Conservation (phyloP, 768 basidiomycete genomes). For the Mycena rebaudengoi region DNA sequence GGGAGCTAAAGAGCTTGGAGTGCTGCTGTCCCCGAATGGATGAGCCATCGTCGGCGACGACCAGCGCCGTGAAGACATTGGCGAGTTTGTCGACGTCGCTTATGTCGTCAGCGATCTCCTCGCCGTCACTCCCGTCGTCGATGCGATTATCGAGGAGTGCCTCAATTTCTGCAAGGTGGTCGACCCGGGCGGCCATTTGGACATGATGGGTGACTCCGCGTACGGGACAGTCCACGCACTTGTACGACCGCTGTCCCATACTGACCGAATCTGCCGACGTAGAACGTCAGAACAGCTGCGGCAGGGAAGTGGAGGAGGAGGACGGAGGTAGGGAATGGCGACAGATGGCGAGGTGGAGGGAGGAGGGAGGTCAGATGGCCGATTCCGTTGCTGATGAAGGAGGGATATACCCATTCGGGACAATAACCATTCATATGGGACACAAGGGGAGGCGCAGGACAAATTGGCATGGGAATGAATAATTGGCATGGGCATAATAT, state of each 20-base stretch:
- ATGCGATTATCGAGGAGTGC: neutral
- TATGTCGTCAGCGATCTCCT: neutral
- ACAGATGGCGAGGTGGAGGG: too few species aligned
- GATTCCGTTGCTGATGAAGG: too few species aligned
- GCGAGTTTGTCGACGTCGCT: neutral
- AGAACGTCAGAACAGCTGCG: too few species aligned
- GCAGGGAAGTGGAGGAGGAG: too few species aligned
- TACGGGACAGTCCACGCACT: neutral
- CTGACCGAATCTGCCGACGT: too few species aligned
- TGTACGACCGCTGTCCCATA: neutral
- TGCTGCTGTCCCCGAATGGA: neutral
- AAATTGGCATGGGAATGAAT: too few species aligned
- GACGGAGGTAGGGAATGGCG: too few species aligned
- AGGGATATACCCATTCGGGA: too few species aligned
- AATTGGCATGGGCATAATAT: too few species aligned
- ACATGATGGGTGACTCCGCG: neutral
- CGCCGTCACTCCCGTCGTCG: neutral
- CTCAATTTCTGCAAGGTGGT: neutral
- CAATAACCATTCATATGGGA: too few species aligned
- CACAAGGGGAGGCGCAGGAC: too few species aligned
- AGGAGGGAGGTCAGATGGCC: too few species aligned
- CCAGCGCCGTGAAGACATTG: neutral
- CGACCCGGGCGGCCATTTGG: neutral
- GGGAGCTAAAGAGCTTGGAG: constrained; percentile 11
- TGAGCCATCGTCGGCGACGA: neutral